Percentiles rank a stretch among this genome's conserved stretches.
phyloP scores from a whole-genome alignment of 192 early-diverging fungal genomes.

The Jimgerdemannia flammicorona region DNA sequence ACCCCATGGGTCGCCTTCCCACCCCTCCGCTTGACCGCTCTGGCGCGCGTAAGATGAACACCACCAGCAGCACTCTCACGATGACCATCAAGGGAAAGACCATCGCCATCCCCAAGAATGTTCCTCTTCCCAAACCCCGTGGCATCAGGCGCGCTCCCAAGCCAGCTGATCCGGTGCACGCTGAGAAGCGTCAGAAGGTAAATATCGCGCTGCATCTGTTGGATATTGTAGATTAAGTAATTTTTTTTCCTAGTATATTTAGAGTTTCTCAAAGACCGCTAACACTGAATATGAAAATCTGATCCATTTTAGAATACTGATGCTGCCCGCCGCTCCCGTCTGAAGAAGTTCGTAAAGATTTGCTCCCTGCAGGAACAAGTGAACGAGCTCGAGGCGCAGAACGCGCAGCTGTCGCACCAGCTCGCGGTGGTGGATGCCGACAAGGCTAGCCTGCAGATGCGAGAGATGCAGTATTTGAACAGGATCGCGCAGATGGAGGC shows the following conservation, averaged over 20 bases:
- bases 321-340: constrained; percentile 58
- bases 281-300: too few species aligned
- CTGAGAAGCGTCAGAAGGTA: neutral
- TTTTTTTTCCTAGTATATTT: neutral
- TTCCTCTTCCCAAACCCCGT: neutral
- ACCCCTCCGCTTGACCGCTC: neutral
- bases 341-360: constrained; percentile 48
- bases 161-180: neutral
- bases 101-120: neutral
- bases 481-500: neutral
- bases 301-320: constrained; percentile 47
- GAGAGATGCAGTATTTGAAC: neutral
- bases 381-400: constrained; percentile 45
- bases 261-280: neutral
- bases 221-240: neutral
- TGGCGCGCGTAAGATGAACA: neutral
- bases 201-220: neutral
- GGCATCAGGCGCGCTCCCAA: neutral
- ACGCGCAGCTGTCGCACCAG: constrained; percentile 22
- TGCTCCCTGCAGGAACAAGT: constrained; percentile 50
- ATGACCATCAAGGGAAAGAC: neutral
- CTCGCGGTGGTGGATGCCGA: neutral
- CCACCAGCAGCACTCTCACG: neutral
- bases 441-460: neutral
- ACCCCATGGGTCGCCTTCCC: neutral